These are phyloP conservation scores for Homolaphlyctis polyrhiza DNA, from an alignment of 371 early-diverging fungal genomes.

Conservation along the genomic window DNA sequence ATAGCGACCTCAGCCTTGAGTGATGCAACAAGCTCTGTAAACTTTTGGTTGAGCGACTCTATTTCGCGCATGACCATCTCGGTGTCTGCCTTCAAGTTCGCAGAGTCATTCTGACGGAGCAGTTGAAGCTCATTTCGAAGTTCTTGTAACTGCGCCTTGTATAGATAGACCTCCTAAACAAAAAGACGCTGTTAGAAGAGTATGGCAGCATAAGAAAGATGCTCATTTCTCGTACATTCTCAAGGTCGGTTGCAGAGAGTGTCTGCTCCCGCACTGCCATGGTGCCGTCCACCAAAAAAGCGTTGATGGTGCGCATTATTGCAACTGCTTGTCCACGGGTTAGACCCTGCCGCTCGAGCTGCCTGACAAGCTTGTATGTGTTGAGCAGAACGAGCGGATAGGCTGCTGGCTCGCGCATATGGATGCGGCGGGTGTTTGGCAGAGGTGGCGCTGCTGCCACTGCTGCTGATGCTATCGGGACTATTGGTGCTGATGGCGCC, in stretches of 20 bases:
- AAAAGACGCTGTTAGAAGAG: too few relatives aligned
- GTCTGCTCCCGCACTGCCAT: constrained; percentile 14
- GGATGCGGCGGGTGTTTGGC: neutral
- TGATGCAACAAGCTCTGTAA: constrained; percentile 68
- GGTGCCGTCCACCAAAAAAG: constrained; percentile 45
- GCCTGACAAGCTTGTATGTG: constrained; percentile 61
- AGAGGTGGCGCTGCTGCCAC: neutral
- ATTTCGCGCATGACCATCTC: constrained; percentile 74
- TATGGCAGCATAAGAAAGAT: too few relatives aligned
- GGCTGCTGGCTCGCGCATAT: neutral
- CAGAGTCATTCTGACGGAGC: constrained; percentile 79
- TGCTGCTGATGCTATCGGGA: neutral
- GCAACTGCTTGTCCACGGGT: constrained; percentile 63
- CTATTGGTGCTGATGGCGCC: neutral
- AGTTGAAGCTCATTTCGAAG: constrained; percentile 83
- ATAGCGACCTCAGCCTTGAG: constrained; percentile 82
- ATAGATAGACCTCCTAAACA: constrained; percentile 24
- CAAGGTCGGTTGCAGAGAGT: constrained; percentile 25
- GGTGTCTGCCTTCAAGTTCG: constrained; percentile 66
- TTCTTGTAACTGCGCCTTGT: constrained; percentile 51
- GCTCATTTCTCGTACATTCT: constrained; percentile 30
- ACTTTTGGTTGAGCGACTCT: constrained; percentile 65
- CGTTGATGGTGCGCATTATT: constrained; percentile 69
- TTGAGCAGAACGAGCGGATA: constrained; percentile 17
- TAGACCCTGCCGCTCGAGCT: constrained; percentile 61